These are phyloP conservation scores for Lyophyllum atratum DNA, from an alignment of 768 basidiomycete genomes.

Conservation along the genomic window DNA sequence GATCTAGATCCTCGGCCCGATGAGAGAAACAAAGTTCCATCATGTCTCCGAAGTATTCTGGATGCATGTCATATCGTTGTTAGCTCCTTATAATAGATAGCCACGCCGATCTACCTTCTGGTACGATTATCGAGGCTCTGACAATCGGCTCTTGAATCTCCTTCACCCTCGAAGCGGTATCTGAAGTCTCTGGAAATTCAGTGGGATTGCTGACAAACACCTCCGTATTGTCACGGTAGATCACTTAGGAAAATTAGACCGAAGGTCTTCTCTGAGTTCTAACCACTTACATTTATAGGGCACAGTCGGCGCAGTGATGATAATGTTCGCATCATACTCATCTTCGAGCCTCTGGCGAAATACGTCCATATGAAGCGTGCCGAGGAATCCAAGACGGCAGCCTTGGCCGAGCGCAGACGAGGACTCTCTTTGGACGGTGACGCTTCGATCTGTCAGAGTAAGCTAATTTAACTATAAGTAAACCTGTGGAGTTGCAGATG, in stretches of 20 bases:
- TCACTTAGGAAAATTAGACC: conserved; percentile 47
- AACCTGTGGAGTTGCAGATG: conserved; percentile 7
- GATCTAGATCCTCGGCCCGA: conserved; percentile 81
- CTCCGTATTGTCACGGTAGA: conserved; percentile 64
- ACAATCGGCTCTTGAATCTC: conserved; percentile 93
- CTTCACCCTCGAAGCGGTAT: conserved; percentile 59
- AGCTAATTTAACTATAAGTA: conserved; percentile 46
- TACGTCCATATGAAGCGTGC: conserved; percentile 95
- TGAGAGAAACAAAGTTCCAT: conserved; percentile 91
- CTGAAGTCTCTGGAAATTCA: conserved; percentile 86
- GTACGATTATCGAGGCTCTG: conserved; percentile 91
- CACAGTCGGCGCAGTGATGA: conserved; percentile 95
- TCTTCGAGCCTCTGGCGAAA: conserved; percentile 96
- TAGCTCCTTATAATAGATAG: background rate
- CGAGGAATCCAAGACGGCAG: conserved; percentile 91
- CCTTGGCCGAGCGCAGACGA: conserved; percentile 96
- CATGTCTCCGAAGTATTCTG: conserved; percentile 94
- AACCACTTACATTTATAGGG: conserved; percentile 75
- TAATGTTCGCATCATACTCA: conserved; percentile 92
- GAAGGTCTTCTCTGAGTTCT: conserved; percentile 1
- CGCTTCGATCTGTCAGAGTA: conserved; percentile 84
- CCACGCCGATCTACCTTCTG: conserved; percentile 62
- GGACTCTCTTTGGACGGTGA: conserved; percentile 88
- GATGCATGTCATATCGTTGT: conserved; percentile 4
- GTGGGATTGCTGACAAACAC: conserved; percentile 87